phyloP scores from a whole-genome alignment of 1,284 basidiomycete genomes.

The Cerioporus squamosus region DNA sequence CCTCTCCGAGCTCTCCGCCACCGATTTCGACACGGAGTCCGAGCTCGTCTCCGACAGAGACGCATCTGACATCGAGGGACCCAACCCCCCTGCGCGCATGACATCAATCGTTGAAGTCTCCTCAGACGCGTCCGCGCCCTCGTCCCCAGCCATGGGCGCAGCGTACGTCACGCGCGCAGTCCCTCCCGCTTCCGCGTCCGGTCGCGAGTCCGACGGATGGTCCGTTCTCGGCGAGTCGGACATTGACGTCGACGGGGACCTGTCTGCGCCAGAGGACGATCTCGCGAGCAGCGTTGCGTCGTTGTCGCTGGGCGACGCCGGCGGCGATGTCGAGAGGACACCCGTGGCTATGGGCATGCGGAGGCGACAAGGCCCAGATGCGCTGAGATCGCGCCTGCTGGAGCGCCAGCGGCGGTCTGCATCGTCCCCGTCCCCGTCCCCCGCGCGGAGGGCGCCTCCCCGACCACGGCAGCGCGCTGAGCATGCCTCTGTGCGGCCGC shows the following conservation, averaged over 20 bases:
- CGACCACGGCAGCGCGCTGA: slow-evolving; percentile 24
- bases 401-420: slow-evolving; percentile 34
- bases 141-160: slow-evolving; percentile 17
- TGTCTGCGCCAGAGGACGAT: slow-evolving; percentile 19
- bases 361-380: slow-evolving; percentile 26
- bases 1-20: slow-evolving; percentile 37
- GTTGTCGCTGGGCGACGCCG: slow-evolving; percentile 25
- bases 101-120: slow-evolving; percentile 31
- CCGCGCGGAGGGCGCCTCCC: slow-evolving; percentile 36
- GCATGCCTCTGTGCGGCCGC: slow-evolving; percentile 6
- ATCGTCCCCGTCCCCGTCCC: slow-evolving; percentile 47
- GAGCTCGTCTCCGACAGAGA: slow-evolving; percentile 57
- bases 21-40: slow-evolving; percentile 47
- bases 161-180: slow-evolving; percentile 7
- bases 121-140: slow-evolving; percentile 23
- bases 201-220: slow-evolving; percentile 30
- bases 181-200: background rate
- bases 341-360: slow-evolving; percentile 31
- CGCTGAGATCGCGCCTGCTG: slow-evolving; percentile 32
- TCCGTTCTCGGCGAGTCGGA: slow-evolving; percentile 33
- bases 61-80: slow-evolving; percentile 49
- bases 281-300: slow-evolving; percentile 20
- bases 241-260: slow-evolving; percentile 35
- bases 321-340: slow-evolving; percentile 19
- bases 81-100: slow-evolving; percentile 32